These are phyloP conservation scores for Oidiodendron maius DNA, from an alignment of 495 filamentous ascomycete species.

Conservation along the genomic window DNA sequence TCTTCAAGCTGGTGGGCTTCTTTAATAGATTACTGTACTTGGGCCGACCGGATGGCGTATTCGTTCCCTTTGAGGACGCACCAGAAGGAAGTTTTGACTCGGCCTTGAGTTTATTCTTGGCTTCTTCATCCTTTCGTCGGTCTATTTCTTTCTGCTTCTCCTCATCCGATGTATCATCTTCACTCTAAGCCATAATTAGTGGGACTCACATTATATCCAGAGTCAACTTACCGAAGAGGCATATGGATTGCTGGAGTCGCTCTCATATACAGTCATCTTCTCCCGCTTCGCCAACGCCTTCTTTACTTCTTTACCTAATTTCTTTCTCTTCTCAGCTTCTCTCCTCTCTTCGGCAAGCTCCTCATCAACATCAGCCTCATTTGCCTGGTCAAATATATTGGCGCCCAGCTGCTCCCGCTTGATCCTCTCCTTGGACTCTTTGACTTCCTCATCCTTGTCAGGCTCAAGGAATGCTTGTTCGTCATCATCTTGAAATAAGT, in stretches of 20 bases:
- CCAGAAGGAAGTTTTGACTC: slow-evolving; percentile 44
- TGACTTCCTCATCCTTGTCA: slow-evolving; percentile 76
- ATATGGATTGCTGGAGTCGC: slow-evolving; percentile 77
- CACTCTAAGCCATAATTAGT: slow-evolving; percentile 42
- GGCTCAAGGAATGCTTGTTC: slow-evolving; percentile 75
- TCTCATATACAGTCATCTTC: slow-evolving; percentile 77
- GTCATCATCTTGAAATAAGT: slow-evolving; percentile 77
- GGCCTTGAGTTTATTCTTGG: slow-evolving; percentile 18
- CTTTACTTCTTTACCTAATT: slow-evolving; percentile 66
- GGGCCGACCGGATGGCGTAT: slow-evolving; percentile 65
- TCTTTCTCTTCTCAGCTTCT: slow-evolving; percentile 59
- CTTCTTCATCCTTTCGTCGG: slow-evolving; percentile 38
- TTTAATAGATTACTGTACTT: slow-evolving; percentile 45
- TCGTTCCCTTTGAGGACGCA: slow-evolving; percentile 64
- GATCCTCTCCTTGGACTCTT: slow-evolving; percentile 78
- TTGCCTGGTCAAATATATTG: slow-evolving; percentile 77
- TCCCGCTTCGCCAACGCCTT: slow-evolving; percentile 81
- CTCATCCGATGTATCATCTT: slow-evolving; percentile 51
- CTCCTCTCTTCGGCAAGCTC: slow-evolving; percentile 66
- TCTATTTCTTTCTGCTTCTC: slow-evolving; percentile 68
- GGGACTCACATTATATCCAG: slow-evolving; percentile 22
- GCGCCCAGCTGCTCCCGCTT: slow-evolving; percentile 83
- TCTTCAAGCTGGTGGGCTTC: slow-evolving; percentile 69
- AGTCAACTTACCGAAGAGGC: slow-evolving; percentile 36
- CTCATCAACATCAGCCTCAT: slow-evolving; percentile 79